Percentiles rank a stretch among this genome's conserved stretches.
These are phyloP conservation scores for Phytopythium ostracodes DNA, from an alignment of 352 stramenopile species.

Conservation along the genomic window DNA sequence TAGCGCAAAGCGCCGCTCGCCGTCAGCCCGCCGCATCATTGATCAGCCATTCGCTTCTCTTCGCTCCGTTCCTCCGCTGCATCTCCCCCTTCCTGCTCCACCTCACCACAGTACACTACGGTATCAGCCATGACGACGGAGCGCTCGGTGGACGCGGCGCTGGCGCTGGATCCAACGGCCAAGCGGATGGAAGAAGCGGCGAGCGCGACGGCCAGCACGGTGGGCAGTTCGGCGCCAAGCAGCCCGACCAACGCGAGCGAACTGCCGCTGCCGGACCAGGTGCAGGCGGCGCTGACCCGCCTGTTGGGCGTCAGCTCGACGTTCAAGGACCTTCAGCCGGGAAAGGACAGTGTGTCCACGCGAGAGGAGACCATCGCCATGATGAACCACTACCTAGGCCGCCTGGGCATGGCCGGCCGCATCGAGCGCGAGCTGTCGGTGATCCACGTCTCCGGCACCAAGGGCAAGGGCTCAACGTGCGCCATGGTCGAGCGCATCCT, in stretches of 20 bases:
- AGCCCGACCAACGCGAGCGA: conserved; percentile 14
- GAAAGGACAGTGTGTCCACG: conserved; percentile 64
- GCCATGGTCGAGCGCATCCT: conserved; percentile 86
- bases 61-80: neutral
- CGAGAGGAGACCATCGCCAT: conserved; percentile 73
- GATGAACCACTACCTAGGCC: conserved; percentile 79
- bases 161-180: neutral
- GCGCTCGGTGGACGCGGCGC: neutral
- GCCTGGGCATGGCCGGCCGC: conserved; percentile 36
- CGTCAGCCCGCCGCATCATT: neutral
- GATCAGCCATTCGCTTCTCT: neutral
- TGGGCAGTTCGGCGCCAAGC: conserved; percentile 11
- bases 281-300: conserved; percentile 50
- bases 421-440: conserved; percentile 61
- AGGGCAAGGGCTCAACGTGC: conserved; percentile 94
- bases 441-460: conserved; percentile 94
- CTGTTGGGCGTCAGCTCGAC: conserved; percentile 63
- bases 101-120: neutral
- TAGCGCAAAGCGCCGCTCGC: conserved; percentile 2
- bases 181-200: conserved; percentile 12
- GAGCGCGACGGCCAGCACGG: conserved; percentile 13
- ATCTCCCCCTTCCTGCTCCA: neutral
- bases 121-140: too few relatives aligned
- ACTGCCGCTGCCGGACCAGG: conserved; percentile 20
- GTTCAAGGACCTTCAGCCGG: conserved; percentile 64